Base-by-base conservation (phyloP, 1,139 yeast genomes). In the Yamadazyma friedrichii region DNA sequence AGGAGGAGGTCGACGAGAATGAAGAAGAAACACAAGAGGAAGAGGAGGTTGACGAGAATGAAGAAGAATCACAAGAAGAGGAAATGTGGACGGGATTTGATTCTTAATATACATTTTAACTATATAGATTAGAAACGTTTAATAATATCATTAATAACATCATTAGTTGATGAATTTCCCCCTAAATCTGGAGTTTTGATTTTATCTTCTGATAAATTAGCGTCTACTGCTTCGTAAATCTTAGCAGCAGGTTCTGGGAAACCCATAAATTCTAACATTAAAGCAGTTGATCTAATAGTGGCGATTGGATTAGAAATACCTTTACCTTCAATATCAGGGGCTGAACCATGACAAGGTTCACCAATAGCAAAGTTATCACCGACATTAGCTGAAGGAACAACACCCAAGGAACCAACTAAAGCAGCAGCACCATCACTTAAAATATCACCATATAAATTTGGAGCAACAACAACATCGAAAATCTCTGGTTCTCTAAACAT, bases 381-480 rank as follows among this genome's bases (percentile, higher is more conserved):
- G 43, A 93, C 98, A 59, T 93, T 93, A 50, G 98, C 98, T 43
- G 95, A 85, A 55, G 98, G 98, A 46, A 94, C 98, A 45, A 93
- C 96, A 61, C 98, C 98, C 50, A 93, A 79, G 26, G 98, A 93
- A 39, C 98, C 98, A 35, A 93, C 98, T 47, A 93, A 78, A 22
- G 98, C 98, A 55, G 98, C 98, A 43, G 98, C 98, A 66, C 98
- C 98, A 61, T 93, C 98, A 53, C 96, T 86, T 55, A 94, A 75
- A 54, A 93, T 89, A 65, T 93, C 98, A 63, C 98, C 98, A 65
- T 93, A 93, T 63, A 93, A 77, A 76, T 94, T 93, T 58, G 98
- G 98, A 47, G 98, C 98, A 42, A 93, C 98, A 32, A 93, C 94
- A 44, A 94, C 98, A 60, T 93, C 98, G 58, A 93, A 93, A 62